Evolutionary conservation across 352 stramenopile species (phyloP).

Genomic region (Globisporangium radiosum): DNA sequence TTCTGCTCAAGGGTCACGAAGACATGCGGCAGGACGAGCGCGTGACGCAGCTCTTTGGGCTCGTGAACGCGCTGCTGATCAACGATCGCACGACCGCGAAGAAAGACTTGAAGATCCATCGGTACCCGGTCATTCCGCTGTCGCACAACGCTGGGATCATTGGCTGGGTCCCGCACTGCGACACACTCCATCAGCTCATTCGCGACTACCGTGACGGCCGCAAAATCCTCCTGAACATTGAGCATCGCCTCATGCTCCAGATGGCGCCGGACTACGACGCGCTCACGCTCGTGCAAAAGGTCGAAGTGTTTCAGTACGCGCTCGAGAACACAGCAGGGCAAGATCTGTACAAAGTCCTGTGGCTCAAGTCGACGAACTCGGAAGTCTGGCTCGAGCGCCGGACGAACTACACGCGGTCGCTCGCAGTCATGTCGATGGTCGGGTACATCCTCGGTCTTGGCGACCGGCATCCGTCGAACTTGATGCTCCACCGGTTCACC

Average conservation of each 20-base stretch:
- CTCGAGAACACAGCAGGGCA: slow-evolving; percentile 92
- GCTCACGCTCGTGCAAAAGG: slow-evolving; percentile 96
- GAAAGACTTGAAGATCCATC: slow-evolving; percentile 96
- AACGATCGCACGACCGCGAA: slow-evolving; percentile 95
- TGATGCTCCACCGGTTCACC: slow-evolving; percentile 98
- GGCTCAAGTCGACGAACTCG: slow-evolving; percentile 96
- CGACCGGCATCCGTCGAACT: slow-evolving; percentile 98
- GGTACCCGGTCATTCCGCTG: slow-evolving; percentile 97
- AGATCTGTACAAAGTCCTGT: slow-evolving; percentile 96
- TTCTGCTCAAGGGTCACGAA: slow-evolving; percentile 99
- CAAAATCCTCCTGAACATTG: slow-evolving; percentile 92
- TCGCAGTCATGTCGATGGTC: slow-evolving; percentile 99
- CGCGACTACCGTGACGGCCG: slow-evolving; percentile 88
- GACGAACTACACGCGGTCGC: slow-evolving; percentile 95
- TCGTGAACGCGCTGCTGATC: slow-evolving; percentile 98
- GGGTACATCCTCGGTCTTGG: slow-evolving; percentile 98
- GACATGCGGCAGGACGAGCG: slow-evolving; percentile 99
- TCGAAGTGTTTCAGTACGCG: slow-evolving; percentile 96
- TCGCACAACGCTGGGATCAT: slow-evolving; percentile 97
- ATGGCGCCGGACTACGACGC: slow-evolving; percentile 95
- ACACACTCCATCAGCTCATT: slow-evolving; percentile 98
- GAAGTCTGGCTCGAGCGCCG: slow-evolving; percentile 98
- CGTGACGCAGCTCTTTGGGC: slow-evolving; percentile 98
- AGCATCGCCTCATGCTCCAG: slow-evolving; percentile 88
- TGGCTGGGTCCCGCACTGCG: slow-evolving; percentile 97